Evolutionary conservation across 352 stramenopile genomes (phyloP).

Genomic region (Aphanomyces stellatus): DNA sequence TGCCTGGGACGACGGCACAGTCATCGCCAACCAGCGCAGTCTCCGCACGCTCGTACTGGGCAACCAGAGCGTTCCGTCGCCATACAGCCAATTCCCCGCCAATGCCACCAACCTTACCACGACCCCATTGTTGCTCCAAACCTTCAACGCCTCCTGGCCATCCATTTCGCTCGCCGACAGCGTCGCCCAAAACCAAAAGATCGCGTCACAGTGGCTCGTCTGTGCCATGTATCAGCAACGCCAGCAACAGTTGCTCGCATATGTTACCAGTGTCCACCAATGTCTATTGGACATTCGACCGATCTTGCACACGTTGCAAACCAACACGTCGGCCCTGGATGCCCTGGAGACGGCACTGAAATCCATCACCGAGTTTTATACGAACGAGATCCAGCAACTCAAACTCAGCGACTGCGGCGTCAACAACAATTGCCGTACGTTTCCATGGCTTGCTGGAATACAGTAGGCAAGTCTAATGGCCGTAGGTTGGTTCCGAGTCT

Average conservation of each 20-base stretch:
- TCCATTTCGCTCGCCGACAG: not conserved
- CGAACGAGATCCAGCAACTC: slow-evolving; percentile 33
- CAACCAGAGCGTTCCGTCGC: slow-evolving; percentile 34
- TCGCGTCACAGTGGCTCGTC: not conserved
- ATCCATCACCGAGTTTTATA: slow-evolving; percentile 45
- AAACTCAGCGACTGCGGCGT: slow-evolving; percentile 55
- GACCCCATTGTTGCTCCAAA: not conserved
- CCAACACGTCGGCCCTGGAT: slow-evolving; percentile 40
- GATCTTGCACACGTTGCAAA: slow-evolving; percentile 24
- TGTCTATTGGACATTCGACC: not conserved
- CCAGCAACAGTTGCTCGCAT: not conserved
- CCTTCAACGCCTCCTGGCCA: slow-evolving; percentile 7
- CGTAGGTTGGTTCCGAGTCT: not conserved
- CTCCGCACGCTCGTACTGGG: slow-evolving; percentile 32
- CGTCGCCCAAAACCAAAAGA: not conserved
- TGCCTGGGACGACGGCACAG: slow-evolving; percentile 43
- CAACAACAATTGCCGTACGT: slow-evolving; percentile 46
- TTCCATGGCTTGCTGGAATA: not conserved
- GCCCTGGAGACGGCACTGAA: slow-evolving; percentile 51
- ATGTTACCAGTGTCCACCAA: not conserved
- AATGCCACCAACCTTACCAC: not conserved
- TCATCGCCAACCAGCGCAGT: slow-evolving; percentile 21
- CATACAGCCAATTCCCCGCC: slow-evolving; percentile 30
- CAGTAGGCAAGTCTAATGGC: not conserved
- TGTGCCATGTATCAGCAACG: not conserved